A percentile compares a stretch with the other conserved stretches of the same genome.
Evolutionary conservation across 192 early-diverging fungal genomes (phyloP).

Genomic region (Lobosporangium transversale): DNA sequence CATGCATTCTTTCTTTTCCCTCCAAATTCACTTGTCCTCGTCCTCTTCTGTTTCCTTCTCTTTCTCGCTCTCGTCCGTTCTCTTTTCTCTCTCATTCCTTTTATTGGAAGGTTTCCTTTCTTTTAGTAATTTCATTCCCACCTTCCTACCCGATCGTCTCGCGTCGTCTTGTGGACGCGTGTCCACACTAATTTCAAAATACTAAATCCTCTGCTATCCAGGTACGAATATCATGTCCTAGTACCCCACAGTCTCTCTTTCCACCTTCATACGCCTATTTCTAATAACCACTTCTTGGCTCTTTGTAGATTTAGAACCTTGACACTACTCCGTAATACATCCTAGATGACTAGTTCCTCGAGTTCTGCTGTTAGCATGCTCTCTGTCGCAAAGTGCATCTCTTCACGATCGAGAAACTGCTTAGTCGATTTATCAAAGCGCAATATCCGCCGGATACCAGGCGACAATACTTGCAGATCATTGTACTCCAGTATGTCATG

Average conservation of each 20-base stretch:
- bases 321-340: background rate
- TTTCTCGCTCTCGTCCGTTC: background rate
- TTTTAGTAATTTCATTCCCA: background rate
- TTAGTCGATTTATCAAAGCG: slow-evolving; percentile 12
- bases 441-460: slow-evolving; percentile 12
- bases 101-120: background rate
- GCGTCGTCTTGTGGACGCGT: too few species aligned
- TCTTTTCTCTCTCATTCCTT: background rate
- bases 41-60: background rate
- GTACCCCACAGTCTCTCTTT: background rate
- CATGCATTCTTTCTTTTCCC: too few species aligned
- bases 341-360: slow-evolving; percentile 39
- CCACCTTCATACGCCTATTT: too few species aligned
- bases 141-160: background rate
- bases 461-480: background rate
- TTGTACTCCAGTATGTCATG: background rate
- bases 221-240: background rate
- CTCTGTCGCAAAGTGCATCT: slow-evolving; percentile 44
- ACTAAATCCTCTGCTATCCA: background rate
- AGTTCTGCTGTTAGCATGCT: slow-evolving; percentile 50
- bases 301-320: background rate
- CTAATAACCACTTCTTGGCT: too few species aligned
- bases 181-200: too few species aligned
- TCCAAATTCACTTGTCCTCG: too few species aligned
- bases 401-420: slow-evolving; percentile 35